Percentiles rank a stretch among this genome's conserved stretches.
Conservation (phyloP, 163 green algal genomes). For the Trebouxiophyceae sp. region DNA sequence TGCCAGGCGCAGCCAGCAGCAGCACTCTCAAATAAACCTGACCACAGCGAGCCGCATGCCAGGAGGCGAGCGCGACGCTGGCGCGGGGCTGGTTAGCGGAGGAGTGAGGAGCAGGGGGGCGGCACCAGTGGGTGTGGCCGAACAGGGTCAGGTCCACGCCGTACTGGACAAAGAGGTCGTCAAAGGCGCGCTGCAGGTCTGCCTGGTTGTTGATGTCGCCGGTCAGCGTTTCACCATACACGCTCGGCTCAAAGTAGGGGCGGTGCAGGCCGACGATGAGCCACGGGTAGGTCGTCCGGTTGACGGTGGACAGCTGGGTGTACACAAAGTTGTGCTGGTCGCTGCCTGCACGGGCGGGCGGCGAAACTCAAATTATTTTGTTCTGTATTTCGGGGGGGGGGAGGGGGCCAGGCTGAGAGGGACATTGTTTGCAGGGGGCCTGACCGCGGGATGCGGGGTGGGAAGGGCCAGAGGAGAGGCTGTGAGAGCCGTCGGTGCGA, state of each 20-base stretch:
- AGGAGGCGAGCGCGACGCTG: too few species aligned
- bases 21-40: too few species aligned
- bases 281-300: conserved; percentile 10
- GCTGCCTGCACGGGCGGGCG: not conserved
- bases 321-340: conserved; percentile 10
- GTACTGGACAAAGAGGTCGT: conserved; percentile 16
- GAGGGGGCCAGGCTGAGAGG: too few species aligned
- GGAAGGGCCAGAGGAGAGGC: too few species aligned
- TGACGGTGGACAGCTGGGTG: not conserved
- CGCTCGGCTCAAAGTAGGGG: conserved; percentile 12
- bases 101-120: too few species aligned
- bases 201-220: conserved; percentile 11
- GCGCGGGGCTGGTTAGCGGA: too few species aligned
- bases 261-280: conserved; percentile 10
- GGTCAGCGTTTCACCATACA: conserved; percentile 6
- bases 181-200: conserved; percentile 9
- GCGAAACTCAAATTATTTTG: not conserved
- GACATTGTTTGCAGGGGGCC: too few species aligned
- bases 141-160: conserved; percentile 5
- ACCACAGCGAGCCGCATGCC: too few species aligned
- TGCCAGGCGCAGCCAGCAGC: too few species aligned
- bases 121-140: conserved; percentile 17
- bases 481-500: too few species aligned
- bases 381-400: too few species aligned
- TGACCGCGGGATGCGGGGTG: too few species aligned